Conservation (phyloP, 2,329 filamentous ascomycete species). For the Teratosphaeria gauchensis region DNA sequence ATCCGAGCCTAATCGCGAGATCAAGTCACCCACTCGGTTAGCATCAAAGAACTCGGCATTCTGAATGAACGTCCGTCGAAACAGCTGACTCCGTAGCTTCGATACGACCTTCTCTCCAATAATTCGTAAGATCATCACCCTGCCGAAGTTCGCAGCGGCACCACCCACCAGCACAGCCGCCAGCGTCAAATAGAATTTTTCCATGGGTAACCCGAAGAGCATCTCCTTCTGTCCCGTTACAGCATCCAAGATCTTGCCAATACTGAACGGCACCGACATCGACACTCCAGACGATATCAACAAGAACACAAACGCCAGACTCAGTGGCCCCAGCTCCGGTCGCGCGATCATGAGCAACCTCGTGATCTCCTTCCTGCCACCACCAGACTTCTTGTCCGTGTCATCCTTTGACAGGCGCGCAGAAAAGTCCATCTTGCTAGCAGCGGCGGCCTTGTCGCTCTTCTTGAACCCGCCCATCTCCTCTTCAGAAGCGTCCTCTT, state of each 20-base stretch:
- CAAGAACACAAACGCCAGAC: slow-evolving; percentile 73
- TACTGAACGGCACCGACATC: slow-evolving; percentile 93
- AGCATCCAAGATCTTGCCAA: slow-evolving; percentile 88
- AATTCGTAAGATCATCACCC: slow-evolving; percentile 85
- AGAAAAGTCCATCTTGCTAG: slow-evolving; percentile 79
- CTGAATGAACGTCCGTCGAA: slow-evolving; percentile 86
- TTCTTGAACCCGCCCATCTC: slow-evolving; percentile 54
- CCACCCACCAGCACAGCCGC: slow-evolving; percentile 66
- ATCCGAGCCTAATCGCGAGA: slow-evolving; percentile 89
- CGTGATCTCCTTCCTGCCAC: slow-evolving; percentile 68
- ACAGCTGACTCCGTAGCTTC: slow-evolving; percentile 77
- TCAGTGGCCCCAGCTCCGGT: slow-evolving; percentile 71
- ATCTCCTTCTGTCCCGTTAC: slow-evolving; percentile 64
- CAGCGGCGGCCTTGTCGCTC: slow-evolving; percentile 77
- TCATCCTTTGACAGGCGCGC: slow-evolving; percentile 82
- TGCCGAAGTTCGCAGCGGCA: slow-evolving; percentile 82
- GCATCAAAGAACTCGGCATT: slow-evolving; percentile 99
- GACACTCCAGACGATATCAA: slow-evolving; percentile 85
- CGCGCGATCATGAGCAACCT: slow-evolving; percentile 80
- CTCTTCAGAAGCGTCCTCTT: slow-evolving; percentile 26
- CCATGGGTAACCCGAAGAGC: slow-evolving; percentile 74
- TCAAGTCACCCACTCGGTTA: slow-evolving; percentile 90
- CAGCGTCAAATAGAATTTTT: slow-evolving; percentile 79
- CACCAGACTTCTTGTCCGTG: slow-evolving; percentile 34
- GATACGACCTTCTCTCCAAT: slow-evolving; percentile 93